Evolutionary conservation across 2,329 filamentous ascomycete genomes (phyloP).

Genomic region (Clarireedia sp.): DNA sequence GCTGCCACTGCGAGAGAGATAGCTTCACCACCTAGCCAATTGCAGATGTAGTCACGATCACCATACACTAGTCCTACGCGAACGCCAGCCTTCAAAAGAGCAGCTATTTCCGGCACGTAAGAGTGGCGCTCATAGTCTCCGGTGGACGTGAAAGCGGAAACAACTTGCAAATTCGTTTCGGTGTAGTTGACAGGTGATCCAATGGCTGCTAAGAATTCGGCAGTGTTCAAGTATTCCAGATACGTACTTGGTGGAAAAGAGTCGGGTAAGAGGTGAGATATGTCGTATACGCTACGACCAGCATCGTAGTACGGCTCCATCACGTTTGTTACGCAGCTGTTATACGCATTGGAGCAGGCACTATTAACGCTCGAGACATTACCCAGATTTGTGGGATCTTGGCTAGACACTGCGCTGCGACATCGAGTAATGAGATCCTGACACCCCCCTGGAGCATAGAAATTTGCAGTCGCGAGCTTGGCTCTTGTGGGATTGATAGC

Average conservation of each 20-base stretch:
- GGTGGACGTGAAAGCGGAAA: slow-evolving; percentile 38
- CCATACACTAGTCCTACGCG: slow-evolving; percentile 66
- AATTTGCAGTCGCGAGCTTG: slow-evolving; percentile 37
- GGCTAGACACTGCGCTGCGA: slow-evolving; percentile 32
- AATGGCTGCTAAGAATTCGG: slow-evolving; percentile 50
- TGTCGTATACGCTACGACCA: slow-evolving; percentile 31
- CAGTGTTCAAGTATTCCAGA: slow-evolving; percentile 56
- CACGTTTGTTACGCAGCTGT: slow-evolving; percentile 29
- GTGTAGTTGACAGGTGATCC: slow-evolving; percentile 57
- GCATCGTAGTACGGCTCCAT: slow-evolving; percentile 29
- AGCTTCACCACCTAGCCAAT: slow-evolving; percentile 69
- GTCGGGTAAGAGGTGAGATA: slow-evolving; percentile 35
- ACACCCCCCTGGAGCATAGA: slow-evolving; percentile 44
- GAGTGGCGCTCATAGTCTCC: slow-evolving; percentile 58
- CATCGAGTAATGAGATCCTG: slow-evolving; percentile 45
- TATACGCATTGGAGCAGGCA: slow-evolving; percentile 30
- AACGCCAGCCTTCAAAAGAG: slow-evolving; percentile 53
- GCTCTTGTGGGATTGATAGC: slow-evolving; percentile 46
- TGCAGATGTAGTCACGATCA: slow-evolving; percentile 56
- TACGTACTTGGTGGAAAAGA: slow-evolving; percentile 58
- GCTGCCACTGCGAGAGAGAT: slow-evolving; percentile 56
- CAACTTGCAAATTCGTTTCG: slow-evolving; percentile 39
- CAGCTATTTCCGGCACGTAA: slow-evolving; percentile 50
- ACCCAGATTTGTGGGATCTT: slow-evolving; percentile 38
- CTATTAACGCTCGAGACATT: slow-evolving; percentile 29